These are phyloP conservation scores for Picochlorum costavermella DNA, from an alignment of 139 green algal genomes.

Conservation along the genomic window DNA sequence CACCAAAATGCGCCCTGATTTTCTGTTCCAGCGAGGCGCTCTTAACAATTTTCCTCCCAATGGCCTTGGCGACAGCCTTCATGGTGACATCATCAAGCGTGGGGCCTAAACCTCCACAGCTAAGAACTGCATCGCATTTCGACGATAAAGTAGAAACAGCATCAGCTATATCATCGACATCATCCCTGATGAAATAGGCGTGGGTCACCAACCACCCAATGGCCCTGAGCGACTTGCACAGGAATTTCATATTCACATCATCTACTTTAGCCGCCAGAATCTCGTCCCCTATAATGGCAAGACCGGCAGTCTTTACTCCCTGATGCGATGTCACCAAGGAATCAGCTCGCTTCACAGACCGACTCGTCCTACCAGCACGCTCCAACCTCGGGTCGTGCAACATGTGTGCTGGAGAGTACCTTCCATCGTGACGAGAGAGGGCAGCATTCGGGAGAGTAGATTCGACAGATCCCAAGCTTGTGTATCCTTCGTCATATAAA, in stretches of 20 bases:
- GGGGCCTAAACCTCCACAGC: constrained; percentile 33
- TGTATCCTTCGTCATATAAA: constrained; percentile 89
- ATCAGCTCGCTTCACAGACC: background rate
- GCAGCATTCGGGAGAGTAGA: constrained; percentile 73
- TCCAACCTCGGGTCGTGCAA: constrained; percentile 71
- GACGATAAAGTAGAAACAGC: constrained; percentile 13
- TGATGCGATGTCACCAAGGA: background rate
- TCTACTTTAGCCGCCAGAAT: constrained; percentile 53
- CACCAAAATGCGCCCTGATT: constrained; percentile 56
- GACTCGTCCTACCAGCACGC: constrained; percentile 38
- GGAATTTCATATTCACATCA: constrained; percentile 65
- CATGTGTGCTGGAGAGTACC: constrained; percentile 62
- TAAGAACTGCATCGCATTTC: constrained; percentile 25
- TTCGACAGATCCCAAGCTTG: constrained; percentile 52
- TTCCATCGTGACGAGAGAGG: constrained; percentile 57
- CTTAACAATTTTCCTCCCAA: constrained; percentile 26
- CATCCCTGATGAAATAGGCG: constrained; percentile 61
- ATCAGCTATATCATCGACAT: constrained; percentile 49
- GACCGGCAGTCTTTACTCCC: constrained; percentile 10
- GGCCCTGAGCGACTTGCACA: constrained; percentile 50
- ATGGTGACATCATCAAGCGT: constrained; percentile 39
- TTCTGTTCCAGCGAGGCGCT: constrained; percentile 43
- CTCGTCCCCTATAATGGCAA: constrained; percentile 43
- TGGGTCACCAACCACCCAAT: constrained; percentile 41
- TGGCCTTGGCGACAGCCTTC: constrained; percentile 33